Evolutionary conservation across 352 stramenopile genomes (phyloP).

Genomic region (Pythium dissimile): DNA sequence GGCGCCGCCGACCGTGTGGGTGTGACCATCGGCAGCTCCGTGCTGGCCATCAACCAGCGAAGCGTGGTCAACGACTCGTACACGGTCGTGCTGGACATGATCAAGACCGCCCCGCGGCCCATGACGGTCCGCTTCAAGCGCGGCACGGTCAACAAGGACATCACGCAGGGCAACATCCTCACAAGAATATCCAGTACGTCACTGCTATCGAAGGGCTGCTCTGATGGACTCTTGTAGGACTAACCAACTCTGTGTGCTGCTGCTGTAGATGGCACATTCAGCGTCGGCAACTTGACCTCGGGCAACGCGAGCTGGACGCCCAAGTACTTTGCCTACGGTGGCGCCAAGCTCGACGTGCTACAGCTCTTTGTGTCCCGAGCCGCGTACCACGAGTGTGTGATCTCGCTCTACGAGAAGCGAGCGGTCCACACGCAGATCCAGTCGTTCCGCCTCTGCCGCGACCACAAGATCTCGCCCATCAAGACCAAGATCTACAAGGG

Average conservation of each 20-base stretch:
- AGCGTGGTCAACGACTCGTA: slow-evolving; percentile 58
- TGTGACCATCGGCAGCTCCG: slow-evolving; percentile 60
- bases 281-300: slow-evolving; percentile 71
- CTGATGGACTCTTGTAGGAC: too few relatives aligned
- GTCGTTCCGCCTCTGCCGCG: slow-evolving; percentile 73
- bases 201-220: too few relatives aligned
- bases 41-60: slow-evolving; percentile 69
- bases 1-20: slow-evolving; percentile 64
- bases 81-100: slow-evolving; percentile 63
- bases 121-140: slow-evolving; percentile 74
- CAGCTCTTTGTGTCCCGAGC: slow-evolving; percentile 82
- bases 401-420: slow-evolving; percentile 82
- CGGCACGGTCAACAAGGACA: slow-evolving; percentile 60
- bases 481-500: slow-evolving; percentile 89
- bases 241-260: too few relatives aligned
- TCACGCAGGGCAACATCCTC: slow-evolving; percentile 62
- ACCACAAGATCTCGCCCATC: slow-evolving; percentile 84
- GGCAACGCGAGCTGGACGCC: slow-evolving; percentile 72
- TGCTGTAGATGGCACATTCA: slow-evolving; percentile 73
- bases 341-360: slow-evolving; percentile 77
- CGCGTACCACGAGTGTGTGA: slow-evolving; percentile 83
- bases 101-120: slow-evolving; percentile 71
- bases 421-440: slow-evolving; percentile 81
- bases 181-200: slow-evolving; percentile 77
- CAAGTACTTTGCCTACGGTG: slow-evolving; percentile 83